Conservation (phyloP, 257 asterid species). For the Avicennia marina region DNA sequence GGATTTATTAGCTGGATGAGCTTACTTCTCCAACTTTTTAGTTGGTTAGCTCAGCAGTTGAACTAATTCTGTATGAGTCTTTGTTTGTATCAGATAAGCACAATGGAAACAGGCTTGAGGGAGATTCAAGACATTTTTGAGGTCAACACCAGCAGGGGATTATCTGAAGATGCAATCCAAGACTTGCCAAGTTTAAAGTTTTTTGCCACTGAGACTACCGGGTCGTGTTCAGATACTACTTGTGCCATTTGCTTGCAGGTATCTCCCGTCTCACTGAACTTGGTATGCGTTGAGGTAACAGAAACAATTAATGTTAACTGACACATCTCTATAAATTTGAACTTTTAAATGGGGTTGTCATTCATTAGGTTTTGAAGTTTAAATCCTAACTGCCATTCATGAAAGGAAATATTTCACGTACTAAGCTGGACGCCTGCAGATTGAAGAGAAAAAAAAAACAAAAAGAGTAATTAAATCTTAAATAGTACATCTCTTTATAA, state of each 20-base stretch:
- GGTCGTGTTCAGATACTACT: conserved; percentile 25
- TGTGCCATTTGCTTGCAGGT: conserved; percentile 90
- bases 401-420: no score
- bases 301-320: no score
- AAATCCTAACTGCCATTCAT: no score
- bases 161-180: conserved; percentile 44
- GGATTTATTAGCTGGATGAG: neutral
- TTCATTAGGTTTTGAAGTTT: no score
- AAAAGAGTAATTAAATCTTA: no score
- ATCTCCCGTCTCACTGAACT: no score
- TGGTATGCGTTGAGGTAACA: no score
- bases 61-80: conserved; percentile 12
- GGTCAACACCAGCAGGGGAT: conserved; percentile 47
- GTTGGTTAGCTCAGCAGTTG: conserved; percentile 15
- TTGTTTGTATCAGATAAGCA: conserved; percentile 48
- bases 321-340: no score
- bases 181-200: conserved; percentile 47
- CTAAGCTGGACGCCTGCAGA: no score
- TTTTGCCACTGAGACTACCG: conserved; percentile 6
- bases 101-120: conserved; percentile 59
- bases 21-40: neutral
- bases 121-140: conserved; percentile 85
- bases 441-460: no score
- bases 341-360: no score
- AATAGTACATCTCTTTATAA: no score